Base-by-base conservation (phyloP, 2,329 filamentous ascomycete genomes). In the Seiridium unicorne region DNA sequence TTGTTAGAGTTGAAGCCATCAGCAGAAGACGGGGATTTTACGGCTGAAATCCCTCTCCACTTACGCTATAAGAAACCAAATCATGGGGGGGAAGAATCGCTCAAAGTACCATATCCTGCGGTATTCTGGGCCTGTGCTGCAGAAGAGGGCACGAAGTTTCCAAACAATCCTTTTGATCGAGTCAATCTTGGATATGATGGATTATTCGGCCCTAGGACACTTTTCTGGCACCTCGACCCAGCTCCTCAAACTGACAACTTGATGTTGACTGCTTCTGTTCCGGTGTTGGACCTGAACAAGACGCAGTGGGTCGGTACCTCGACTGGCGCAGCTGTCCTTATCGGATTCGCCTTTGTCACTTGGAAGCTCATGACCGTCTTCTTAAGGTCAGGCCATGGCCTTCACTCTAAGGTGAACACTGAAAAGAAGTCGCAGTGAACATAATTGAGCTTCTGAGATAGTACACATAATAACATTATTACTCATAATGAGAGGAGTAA, bases 71-170 rank as follows among this genome's bases (percentile, higher is more conserved):
- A 96, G 4, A 76, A 81, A 5, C 90, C 90, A 0, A 80, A 82
- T 0, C 72, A 74, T 48, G 80, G 80, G 3, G 88, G 88, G 3
- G 79, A 85, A 63, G 73, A 76, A 2, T 65, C 79, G 4, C 74
- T 88, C 1, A 77, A 86, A n/a, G 73, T 95, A 0, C 91, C 94
- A 0, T 93, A 90, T 78, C 94, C 94, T 0, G 84, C 86, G 0
- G 84, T 97, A 0, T 97, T 97, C 78, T 97, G 93, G 93, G 92
- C 93, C 0, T 98, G 94, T 70, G 81, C 84, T 6, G 84, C 88
- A 0, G 83, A 85, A 8, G 82, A 86, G 56, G 86, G 84, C 1
- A 82, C 81, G 1, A 89, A 91, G 68, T 91, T 94, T 74, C 74
- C 84, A 0, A 84, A 82, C 4, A 97, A 90, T 69, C 94, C 94